Evolutionary conservation across 495 filamentous ascomycete genomes (phyloP), one percentile per base, ranked within the genome.

Genomic region (Aspergillus heteromorphus): DNA sequence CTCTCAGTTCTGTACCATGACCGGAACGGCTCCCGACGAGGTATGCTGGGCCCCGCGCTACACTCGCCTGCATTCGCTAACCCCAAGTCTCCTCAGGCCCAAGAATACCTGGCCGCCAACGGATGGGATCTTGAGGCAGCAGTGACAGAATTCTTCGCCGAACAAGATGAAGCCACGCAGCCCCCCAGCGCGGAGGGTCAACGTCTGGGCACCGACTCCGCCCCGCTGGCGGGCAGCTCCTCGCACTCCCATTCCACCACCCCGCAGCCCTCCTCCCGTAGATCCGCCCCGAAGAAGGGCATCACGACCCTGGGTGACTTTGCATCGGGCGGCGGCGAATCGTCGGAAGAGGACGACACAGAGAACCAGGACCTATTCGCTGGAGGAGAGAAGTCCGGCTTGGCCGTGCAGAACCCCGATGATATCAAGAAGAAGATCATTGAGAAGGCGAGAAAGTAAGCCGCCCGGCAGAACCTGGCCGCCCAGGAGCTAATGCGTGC

Each of bases 381-480:
- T 7, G 93, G 93, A 48, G 93, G 93, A 42, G 93, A 96, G 75
- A 98, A 98, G 73, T 96, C 92, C 19, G 95, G 92, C 6, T 72
- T 97, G 25, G 95, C 93, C 2, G 91, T 98, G 50, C 89, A 97
- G 66, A 92, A 97, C 65, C 93, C 93, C 0, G 76, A 81, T 48
- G 87, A 87, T 54, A 73, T 86, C 14, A 82, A 83, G 61, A 82
- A 81, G 65, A 83, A 93, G 66, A 89, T 97, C 50, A 72, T 98
- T 18, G 83, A 91, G 58, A 87, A 88, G 60, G 93, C 92, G 10
- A 83, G 79, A 65, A 82, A 79, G 90, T 96, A 79, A 62, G 53
- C 41, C 19, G 29, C 16, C 0, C 10, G 45, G 5, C 13, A 9
- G 42, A 14, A 11, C 19, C 17, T 27, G 25, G 9, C 19, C 7